phyloP scores from a whole-genome alignment of 2,329 filamentous ascomycete species.

The Cadophora malorum region DNA sequence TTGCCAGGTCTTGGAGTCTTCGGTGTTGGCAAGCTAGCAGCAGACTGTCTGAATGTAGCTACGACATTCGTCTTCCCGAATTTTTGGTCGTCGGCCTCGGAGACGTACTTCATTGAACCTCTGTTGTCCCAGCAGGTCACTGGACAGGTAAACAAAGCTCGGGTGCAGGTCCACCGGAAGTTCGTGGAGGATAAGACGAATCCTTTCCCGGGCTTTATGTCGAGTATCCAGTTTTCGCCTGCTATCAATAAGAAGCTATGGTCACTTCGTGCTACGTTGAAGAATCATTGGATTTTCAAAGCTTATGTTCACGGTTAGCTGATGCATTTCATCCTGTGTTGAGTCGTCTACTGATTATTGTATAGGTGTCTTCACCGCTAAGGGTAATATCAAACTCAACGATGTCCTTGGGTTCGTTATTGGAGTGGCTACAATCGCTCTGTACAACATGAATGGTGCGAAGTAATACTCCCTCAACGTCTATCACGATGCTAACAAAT shows the following conservation, averaged over 20 bases:
- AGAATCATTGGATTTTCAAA: slow-evolving; percentile 56
- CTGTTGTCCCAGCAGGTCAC: slow-evolving; percentile 41
- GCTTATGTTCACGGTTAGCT: slow-evolving; percentile 39
- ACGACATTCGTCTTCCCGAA: slow-evolving; percentile 76
- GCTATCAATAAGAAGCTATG: slow-evolving; percentile 49
- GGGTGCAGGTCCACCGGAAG: slow-evolving; percentile 29
- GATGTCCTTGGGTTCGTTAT: slow-evolving; percentile 41
- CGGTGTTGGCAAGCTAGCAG: slow-evolving; percentile 74
- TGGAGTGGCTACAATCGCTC: slow-evolving; percentile 38
- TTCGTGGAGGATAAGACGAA: slow-evolving; percentile 43
- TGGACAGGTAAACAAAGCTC: slow-evolving; percentile 26
- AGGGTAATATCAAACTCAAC: slow-evolving; percentile 37
- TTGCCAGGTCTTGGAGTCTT: slow-evolving; percentile 70
- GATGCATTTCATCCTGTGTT: neutral
- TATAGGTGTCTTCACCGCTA: slow-evolving; percentile 25
- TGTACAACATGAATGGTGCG: slow-evolving; percentile 40
- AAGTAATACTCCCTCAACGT: neutral
- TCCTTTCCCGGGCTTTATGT: slow-evolving; percentile 51
- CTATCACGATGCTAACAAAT: neutral
- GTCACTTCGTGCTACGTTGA: slow-evolving; percentile 58
- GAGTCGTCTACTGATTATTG: neutral
- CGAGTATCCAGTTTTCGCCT: slow-evolving; percentile 43
- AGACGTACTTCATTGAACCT: slow-evolving; percentile 55
- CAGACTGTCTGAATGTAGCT: slow-evolving; percentile 70
- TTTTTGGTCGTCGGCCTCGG: slow-evolving; percentile 63